Evolutionary conservation across 2,329 filamentous ascomycete species (phyloP).

Genomic region (Ophiostoma novo-ulmi): DNA sequence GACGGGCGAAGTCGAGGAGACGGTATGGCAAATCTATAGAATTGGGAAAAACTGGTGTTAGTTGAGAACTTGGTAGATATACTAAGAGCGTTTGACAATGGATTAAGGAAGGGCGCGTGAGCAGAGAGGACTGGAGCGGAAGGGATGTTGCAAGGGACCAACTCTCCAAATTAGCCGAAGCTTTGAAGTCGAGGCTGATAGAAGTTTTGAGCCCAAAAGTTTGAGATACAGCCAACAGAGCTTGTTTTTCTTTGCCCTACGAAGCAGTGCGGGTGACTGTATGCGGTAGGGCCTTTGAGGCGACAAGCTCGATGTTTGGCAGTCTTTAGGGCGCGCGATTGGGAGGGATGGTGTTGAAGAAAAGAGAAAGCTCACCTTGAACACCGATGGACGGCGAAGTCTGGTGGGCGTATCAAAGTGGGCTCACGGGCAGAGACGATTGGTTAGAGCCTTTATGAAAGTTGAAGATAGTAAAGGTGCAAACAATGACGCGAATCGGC

Average conservation of each 20-base stretch:
- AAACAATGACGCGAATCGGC: neutral
- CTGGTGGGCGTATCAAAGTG: too few species aligned
- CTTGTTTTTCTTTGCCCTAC: neutral
- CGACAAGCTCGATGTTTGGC: neutral
- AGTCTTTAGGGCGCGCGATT: neutral
- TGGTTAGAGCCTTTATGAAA: neutral
- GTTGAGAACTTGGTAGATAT: neutral
- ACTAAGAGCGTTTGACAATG: neutral
- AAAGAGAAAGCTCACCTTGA: neutral
- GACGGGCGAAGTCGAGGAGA: neutral
- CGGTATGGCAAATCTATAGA: neutral
- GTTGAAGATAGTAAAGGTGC: neutral
- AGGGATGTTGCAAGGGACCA: neutral
- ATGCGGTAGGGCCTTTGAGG: neutral
- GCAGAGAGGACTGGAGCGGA: neutral
- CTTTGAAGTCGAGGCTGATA: neutral
- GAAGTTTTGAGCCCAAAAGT: neutral
- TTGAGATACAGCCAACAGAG: neutral
- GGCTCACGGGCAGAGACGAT: neutral
- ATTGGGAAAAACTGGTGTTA: neutral
- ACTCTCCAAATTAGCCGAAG: neutral
- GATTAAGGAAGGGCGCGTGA: neutral
- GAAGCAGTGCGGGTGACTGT: neutral
- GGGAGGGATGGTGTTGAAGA: neutral
- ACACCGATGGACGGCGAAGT: neutral